Evolutionary conservation across 179 eudicot genomes (phyloP).

Genomic region (Carnegiea gigantea): DNA sequence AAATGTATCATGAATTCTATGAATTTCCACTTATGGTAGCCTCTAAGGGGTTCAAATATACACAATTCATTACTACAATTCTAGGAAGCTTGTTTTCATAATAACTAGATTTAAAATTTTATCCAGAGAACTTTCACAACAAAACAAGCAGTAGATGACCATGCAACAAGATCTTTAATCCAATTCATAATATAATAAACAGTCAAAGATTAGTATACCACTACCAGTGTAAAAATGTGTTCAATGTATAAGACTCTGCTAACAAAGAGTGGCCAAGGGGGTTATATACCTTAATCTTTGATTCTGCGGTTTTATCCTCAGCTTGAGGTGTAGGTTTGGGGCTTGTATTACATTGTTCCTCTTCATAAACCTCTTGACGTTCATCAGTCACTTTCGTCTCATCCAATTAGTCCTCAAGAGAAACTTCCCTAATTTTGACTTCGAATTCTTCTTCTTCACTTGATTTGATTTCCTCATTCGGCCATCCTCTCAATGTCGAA

Average conservation of each 20-base stretch:
- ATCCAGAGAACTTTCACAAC: neutral
- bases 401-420: too few relatives aligned
- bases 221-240: neutral
- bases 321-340: too few relatives aligned
- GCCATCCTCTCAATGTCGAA: too few relatives aligned
- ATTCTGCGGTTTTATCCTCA: too few relatives aligned
- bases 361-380: too few relatives aligned
- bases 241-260: neutral
- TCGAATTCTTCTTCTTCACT: too few relatives aligned
- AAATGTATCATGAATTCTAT: neutral
- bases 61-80: neutral
- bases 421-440: too few relatives aligned
- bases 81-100: neutral
- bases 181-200: neutral
- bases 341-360: too few relatives aligned
- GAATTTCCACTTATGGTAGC: neutral
- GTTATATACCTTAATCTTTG: neutral
- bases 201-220: neutral
- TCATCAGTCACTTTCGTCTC: too few relatives aligned
- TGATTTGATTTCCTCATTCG: too few relatives aligned
- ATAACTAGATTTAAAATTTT: neutral
- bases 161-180: neutral
- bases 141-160: neutral
- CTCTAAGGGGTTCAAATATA: neutral
- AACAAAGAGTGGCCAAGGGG: neutral